A percentile compares a stretch with the other conserved stretches of the same genome.
These are phyloP conservation scores for Byssoonygena ceratinophila DNA, from an alignment of 2,329 filamentous ascomycete species.

Conservation along the genomic window DNA sequence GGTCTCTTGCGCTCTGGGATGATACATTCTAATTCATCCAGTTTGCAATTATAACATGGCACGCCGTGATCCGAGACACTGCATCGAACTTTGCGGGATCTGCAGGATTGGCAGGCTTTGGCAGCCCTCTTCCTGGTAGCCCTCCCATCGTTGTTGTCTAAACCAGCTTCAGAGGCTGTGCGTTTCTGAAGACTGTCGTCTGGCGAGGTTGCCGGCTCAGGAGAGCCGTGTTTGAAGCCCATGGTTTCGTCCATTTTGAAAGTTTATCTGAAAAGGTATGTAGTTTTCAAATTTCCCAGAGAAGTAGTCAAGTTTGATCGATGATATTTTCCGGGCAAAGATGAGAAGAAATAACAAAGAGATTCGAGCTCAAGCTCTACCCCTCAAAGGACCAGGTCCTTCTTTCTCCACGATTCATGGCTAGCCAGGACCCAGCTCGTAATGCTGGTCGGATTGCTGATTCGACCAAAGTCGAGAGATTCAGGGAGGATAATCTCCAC, in stretches of 20 bases:
- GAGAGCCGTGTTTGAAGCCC: constrained; percentile 1
- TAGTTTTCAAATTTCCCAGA: neutral
- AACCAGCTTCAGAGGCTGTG: constrained; percentile 10
- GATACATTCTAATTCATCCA: constrained; percentile 19
- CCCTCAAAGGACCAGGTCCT: neutral
- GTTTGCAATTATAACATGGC: constrained; percentile 21
- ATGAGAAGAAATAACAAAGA: neutral
- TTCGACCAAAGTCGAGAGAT: neutral
- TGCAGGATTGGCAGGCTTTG: constrained; percentile 42
- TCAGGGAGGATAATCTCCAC: neutral
- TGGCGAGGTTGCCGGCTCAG: neutral
- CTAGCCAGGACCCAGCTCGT: neutral
- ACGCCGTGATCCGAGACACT: constrained; percentile 41
- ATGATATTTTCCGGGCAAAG: no score
- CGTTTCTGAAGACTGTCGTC: constrained; percentile 8
- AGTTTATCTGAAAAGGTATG: neutral
- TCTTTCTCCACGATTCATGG: neutral
- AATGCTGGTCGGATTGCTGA: neutral
- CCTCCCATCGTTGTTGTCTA: constrained; percentile 8
- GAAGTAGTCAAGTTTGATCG: neutral
- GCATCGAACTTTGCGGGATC: constrained; percentile 42
- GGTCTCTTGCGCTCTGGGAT: constrained; percentile 17
- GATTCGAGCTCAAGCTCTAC: neutral
- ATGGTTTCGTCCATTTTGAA: constrained; percentile 4
- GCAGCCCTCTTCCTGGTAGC: constrained; percentile 50